phyloP scores from a whole-genome alignment of 1,284 basidiomycete species.

The Microbotryum intermedium region DNA sequence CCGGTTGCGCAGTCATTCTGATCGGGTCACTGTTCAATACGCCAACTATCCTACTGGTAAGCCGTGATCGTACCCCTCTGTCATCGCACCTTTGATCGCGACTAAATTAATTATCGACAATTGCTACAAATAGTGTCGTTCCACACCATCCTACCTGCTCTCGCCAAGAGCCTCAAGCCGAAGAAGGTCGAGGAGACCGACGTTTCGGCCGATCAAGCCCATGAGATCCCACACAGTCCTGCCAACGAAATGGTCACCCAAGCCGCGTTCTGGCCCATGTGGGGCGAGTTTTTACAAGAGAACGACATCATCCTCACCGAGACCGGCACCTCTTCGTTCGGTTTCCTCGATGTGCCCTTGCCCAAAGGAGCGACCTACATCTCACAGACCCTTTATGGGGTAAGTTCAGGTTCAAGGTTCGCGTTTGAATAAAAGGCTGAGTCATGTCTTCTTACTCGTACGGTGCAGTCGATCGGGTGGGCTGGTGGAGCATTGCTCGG shows the following conservation, averaged over 20 bases:
- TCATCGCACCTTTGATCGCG: too few species aligned
- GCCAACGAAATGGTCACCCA: conserved; percentile 43
- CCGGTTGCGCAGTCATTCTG: conserved; percentile 51
- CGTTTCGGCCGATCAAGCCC: conserved; percentile 4
- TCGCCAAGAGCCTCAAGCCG: conserved; percentile 49
- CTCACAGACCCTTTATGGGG: conserved; percentile 49
- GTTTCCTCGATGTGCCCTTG: conserved; percentile 64
- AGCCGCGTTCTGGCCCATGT: conserved; percentile 66
- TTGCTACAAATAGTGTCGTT: conserved; percentile 15
- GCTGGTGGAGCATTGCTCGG: conserved; percentile 62
- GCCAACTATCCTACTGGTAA: conserved; percentile 11
- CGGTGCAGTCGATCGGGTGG: conserved; percentile 82
- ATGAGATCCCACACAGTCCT: conserved; percentile 18
- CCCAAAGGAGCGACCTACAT: conserved; percentile 59
- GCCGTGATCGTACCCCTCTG: too few species aligned
- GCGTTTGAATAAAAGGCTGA: background rate
- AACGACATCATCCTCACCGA: conserved; percentile 63
- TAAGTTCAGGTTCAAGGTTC: background rate
- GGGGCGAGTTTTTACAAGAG: conserved; percentile 66
- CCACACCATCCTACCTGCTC: conserved; percentile 37
- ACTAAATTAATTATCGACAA: too few species aligned
- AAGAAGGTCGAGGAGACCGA: conserved; percentile 40
- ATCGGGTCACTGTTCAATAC: conserved; percentile 47
- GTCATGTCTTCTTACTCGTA: conserved; percentile 30
- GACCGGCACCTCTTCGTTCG: conserved; percentile 62